Evolutionary conservation across 225 moss, liverwort and hornwort genomes (phyloP).

Genomic region (Bryoerythrophyllum caledonicum): DNA sequence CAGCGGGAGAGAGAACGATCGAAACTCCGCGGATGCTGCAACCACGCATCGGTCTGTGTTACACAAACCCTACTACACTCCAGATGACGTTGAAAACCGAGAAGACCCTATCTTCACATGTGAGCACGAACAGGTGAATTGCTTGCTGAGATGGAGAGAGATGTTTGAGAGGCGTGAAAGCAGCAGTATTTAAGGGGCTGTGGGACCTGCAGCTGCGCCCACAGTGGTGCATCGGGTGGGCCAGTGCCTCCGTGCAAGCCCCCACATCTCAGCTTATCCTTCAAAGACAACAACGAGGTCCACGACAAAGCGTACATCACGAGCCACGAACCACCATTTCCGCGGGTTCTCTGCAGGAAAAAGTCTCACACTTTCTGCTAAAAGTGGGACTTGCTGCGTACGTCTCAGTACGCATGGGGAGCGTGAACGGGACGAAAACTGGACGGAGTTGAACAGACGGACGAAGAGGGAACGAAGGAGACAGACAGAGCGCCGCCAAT

Average conservation of each 20-base stretch:
- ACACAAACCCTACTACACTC: neutral
- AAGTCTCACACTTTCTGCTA: neutral
- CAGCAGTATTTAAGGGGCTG: neutral
- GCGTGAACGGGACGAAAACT: too few relatives aligned
- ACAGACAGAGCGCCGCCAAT: conserved; percentile 32
- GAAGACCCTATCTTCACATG: neutral
- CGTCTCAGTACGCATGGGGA: too few relatives aligned
- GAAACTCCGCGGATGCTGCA: neutral
- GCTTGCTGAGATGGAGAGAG: conserved; percentile 6
- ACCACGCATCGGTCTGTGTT: neutral
- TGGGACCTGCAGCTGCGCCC: conserved; percentile 20
- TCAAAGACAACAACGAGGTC: neutral
- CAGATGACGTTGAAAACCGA: neutral
- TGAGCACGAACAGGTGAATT: neutral
- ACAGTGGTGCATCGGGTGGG: too few relatives aligned
- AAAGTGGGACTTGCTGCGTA: neutral
- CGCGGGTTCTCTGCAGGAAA: neutral
- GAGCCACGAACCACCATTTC: neutral
- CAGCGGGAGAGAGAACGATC: neutral
- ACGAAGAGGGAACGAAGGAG: conserved; percentile 7
- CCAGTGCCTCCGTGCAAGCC: neutral
- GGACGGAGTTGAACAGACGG: neutral
- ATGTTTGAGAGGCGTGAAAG: conserved; percentile 13
- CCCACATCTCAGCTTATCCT: conserved; percentile 1
- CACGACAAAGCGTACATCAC: neutral